Conservation (phyloP, 768 basidiomycete genomes). For the Xerocomellus amylosporus region DNA sequence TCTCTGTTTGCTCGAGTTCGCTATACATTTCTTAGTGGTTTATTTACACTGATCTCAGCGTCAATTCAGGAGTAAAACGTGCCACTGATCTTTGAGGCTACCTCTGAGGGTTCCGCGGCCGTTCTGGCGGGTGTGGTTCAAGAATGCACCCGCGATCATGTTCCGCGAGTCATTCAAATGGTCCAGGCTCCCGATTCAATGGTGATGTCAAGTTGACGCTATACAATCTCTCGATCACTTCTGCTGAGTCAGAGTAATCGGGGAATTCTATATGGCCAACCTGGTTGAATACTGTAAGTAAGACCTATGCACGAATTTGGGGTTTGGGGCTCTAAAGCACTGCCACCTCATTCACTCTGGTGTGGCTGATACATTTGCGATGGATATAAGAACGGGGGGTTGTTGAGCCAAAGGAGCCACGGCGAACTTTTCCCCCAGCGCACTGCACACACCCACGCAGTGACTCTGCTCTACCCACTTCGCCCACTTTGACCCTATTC, state of each 20-base stretch:
- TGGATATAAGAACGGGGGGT: conserved; percentile 6
- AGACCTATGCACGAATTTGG: no score
- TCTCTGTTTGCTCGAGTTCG: no score
- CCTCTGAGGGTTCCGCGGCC: not conserved
- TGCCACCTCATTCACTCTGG: not conserved
- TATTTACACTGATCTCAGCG: no score
- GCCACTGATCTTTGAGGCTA: no score
- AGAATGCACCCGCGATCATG: not conserved
- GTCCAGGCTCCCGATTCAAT: not conserved
- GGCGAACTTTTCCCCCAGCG: not conserved
- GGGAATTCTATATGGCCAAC: not conserved
- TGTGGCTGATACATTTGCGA: conserved; percentile 14
- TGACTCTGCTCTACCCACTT: not conserved
- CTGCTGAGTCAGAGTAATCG: not conserved
- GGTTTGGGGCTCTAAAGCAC: no score
- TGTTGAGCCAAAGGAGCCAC: no score
- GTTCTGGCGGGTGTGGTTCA: not conserved
- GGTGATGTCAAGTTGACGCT: not conserved
- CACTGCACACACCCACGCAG: not conserved
- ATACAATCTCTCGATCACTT: no score
- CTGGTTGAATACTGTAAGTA: not conserved
- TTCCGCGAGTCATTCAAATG: not conserved
- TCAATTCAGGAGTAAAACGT: no score
- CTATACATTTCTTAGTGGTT: no score
- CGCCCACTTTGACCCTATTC: not conserved